A percentile compares a stretch with the other conserved stretches of the same genome.
Evolutionary conservation across 768 basidiomycete species (phyloP).

Genomic region (Phanerochaete sordida): DNA sequence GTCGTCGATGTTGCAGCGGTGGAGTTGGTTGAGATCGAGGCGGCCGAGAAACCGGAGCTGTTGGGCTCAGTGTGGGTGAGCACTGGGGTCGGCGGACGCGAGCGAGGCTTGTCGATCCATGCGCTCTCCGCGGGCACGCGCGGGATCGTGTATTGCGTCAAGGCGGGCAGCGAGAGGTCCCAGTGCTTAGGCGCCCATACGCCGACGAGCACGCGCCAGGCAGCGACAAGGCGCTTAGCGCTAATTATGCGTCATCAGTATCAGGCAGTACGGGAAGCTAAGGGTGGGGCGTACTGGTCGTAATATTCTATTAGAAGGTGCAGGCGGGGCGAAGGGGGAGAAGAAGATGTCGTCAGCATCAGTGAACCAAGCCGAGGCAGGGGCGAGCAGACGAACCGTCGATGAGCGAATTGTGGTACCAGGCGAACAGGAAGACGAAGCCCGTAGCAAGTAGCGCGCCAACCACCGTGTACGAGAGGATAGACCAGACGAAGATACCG

Average conservation of each 20-base stretch:
- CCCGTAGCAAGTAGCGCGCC: conserved; percentile 71
- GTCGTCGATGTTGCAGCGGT: conserved; percentile 15
- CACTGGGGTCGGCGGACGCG: conserved; percentile 17
- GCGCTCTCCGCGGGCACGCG: conserved; percentile 61
- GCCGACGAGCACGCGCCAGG: conserved; percentile 97
- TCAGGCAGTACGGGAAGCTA: conserved; percentile 6
- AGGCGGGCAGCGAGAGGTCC: conserved; percentile 74
- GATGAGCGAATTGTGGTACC: conserved; percentile 84
- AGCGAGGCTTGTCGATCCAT: conserved; percentile 58
- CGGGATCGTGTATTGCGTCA: conserved; percentile 71
- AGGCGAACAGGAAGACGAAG: conserved; percentile 72
- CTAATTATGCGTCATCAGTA: conserved; percentile 34
- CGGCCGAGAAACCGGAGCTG: conserved; percentile 17
- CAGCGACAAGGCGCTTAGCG: conserved; percentile 80
- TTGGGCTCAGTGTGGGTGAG: conserved; percentile 10
- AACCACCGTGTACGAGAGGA: conserved; percentile 69
- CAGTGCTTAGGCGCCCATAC: conserved; percentile 86
- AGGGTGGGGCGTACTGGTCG: conserved; percentile 51
- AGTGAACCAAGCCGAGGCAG: neutral
- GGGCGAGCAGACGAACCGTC: conserved; percentile 54
- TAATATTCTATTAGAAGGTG: conserved; percentile 75
- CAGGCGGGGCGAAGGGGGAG: neutral
- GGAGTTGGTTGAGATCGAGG: conserved; percentile 8
- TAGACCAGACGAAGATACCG: conserved; percentile 84
- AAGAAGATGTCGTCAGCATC: neutral